phyloP scores from a whole-genome alignment of 192 early-diverging fungal species.

The Linnemannia elongata region DNA sequence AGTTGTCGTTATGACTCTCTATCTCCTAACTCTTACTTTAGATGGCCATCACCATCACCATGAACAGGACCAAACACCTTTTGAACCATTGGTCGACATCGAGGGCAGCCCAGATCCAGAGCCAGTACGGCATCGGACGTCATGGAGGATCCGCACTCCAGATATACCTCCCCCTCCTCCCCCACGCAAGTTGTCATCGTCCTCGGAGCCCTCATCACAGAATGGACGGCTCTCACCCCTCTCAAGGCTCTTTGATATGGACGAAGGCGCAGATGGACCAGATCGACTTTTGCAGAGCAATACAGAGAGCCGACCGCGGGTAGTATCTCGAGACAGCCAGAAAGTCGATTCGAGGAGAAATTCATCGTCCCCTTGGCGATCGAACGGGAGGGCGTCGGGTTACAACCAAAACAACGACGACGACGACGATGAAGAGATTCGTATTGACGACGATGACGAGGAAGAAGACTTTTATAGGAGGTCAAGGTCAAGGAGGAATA shows the following conservation, averaged over 20 bases:
- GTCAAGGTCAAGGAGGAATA: constrained; percentile 9
- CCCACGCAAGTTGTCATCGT: constrained; percentile 31
- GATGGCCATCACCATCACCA: constrained; percentile 16
- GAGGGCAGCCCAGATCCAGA: constrained; percentile 3
- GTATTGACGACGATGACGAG: constrained; percentile 36
- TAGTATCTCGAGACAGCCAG: not conserved
- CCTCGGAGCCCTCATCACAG: constrained; percentile 21
- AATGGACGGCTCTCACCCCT: constrained; percentile 26
- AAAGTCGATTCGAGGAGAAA: not conserved
- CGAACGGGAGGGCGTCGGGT: constrained; percentile 35
- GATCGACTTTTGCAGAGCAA: constrained; percentile 39
- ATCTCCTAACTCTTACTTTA: not conserved
- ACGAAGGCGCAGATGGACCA: constrained; percentile 41
- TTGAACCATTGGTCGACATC: constrained; percentile 14
- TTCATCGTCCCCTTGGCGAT: constrained; percentile 5
- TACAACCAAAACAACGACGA: constrained; percentile 24
- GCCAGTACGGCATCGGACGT: not conserved
- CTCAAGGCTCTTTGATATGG: constrained; percentile 52
- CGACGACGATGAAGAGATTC: constrained; percentile 50
- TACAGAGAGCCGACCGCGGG: constrained; percentile 32
- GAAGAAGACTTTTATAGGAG: constrained; percentile 12
- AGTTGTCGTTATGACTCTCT: not conserved
- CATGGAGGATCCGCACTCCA: not conserved
- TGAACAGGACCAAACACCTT: constrained; percentile 25
- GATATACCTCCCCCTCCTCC: not conserved